Conservation (phyloP, 768 basidiomycete genomes). For the Tricholoma bakamatsutake region DNA sequence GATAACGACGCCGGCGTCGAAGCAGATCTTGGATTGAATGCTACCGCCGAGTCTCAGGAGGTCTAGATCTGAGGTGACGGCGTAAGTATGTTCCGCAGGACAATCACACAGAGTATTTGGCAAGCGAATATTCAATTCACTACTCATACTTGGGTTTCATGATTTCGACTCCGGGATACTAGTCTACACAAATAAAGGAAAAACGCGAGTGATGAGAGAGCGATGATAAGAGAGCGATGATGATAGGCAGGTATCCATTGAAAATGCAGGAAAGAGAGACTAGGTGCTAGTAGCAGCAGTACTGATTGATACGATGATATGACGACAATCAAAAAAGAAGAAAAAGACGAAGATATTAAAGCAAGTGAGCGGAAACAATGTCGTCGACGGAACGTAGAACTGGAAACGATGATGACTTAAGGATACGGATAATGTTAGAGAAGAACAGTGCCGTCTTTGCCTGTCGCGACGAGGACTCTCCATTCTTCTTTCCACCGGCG, state of each 20-base stretch:
- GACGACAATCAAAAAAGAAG: neutral
- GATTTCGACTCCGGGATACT: neutral
- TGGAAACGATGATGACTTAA: neutral
- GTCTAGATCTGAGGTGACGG: too few relatives aligned
- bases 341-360: neutral
- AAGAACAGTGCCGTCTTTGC: constrained; percentile 56
- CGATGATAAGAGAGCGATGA: neutral
- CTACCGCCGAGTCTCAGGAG: too few relatives aligned
- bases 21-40: too few relatives aligned
- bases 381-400: neutral
- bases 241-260: neutral
- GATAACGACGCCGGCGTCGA: too few relatives aligned
- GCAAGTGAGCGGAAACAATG: neutral
- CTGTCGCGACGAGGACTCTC: constrained; percentile 59
- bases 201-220: neutral
- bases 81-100: too few relatives aligned
- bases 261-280: neutral
- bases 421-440: constrained; percentile 9
- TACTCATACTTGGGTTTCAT: too few relatives aligned
- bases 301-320: too few relatives aligned
- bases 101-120: too few relatives aligned
- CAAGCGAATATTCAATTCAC: too few relatives aligned
- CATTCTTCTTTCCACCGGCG: constrained; percentile 75
- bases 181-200: neutral
- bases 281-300: too few relatives aligned